Base-by-base conservation (phyloP, 2,329 filamentous ascomycete genomes). In the Penicillium sp. region DNA sequence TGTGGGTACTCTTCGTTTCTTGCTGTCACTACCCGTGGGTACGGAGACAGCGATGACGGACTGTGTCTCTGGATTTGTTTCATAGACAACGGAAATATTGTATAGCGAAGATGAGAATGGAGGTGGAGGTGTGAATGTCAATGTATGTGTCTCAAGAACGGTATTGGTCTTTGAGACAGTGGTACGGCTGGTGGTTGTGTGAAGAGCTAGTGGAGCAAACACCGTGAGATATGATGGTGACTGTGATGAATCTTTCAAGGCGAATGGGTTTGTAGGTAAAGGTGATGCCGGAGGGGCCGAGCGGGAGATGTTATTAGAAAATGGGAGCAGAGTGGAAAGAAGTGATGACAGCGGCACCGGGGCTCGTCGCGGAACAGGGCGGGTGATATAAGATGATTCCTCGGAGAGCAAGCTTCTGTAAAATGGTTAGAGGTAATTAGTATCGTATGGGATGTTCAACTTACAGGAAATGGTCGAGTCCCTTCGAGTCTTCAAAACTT, bases 161-260 rank as follows among this genome's bases (percentile, higher is more conserved):
- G 47, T 45, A 14, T 57, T 54, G 5, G 60, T 46, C 22, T 63
- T 55, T 8, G 63, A 55, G 29, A 20, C 12, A 8, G 67, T 57
- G 9, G 63, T 48, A 40, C 64, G 62, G n/a, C 54, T 67, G 25
- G 68, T 73, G 29, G 68, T 64, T 14, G 69, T 55, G 6, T 58
- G 65, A 54, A 89, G 85, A 0, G 77, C 77, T 14, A 94, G 79
- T 0, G 88, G 84, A 0, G 85, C 89, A 64, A 94, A 91, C 8
- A 88, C 79, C 44, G 88, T 83, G 0, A 92, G 78, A 60, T 88
- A 91, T 0, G 87, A 85, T 2, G 89, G 73, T 48, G 88, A 84
- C 56, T 92, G 84, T 0, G 65, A 58, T 22, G 62, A 61, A 31
- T 68, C 62, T 43, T 81, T 77, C 1, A 88, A 79, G 1, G 82